Conservation (phyloP, 1,139 yeast species). For the Blastobotrys serpentis region DNA sequence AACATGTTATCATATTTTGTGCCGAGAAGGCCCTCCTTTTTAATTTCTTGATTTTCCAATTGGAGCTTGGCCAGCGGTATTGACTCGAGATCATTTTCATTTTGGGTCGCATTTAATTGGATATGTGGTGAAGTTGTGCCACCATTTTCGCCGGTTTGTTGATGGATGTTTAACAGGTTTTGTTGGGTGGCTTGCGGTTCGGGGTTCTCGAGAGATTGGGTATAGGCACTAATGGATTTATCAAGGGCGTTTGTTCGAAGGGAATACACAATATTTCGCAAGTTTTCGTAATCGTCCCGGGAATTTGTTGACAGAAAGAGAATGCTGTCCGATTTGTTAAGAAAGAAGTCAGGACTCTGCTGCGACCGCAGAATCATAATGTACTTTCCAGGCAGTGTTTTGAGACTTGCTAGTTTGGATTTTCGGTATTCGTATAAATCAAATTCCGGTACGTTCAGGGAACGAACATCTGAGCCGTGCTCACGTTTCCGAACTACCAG, state of each 20-base stretch:
- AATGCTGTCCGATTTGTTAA: conserved; percentile 27
- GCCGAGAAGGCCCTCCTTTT: conserved; percentile 18
- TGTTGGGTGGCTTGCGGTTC: conserved; percentile 6
- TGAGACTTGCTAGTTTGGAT: conserved; percentile 8
- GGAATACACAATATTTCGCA: conserved; percentile 35
- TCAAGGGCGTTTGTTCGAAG: conserved; percentile 29
- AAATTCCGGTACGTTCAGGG: conserved; percentile 24
- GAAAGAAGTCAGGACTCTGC: conserved; percentile 29
- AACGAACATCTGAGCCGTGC: conserved; percentile 16
- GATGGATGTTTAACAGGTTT: conserved; percentile 3
- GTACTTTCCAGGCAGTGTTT: conserved; percentile 27
- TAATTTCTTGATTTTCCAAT: conserved; percentile 12
- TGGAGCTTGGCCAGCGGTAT: conserved; percentile 16
- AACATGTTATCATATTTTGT: conserved; percentile 12
- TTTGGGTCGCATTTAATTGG: background rate
- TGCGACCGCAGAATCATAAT: conserved; percentile 32
- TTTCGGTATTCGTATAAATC: conserved; percentile 28
- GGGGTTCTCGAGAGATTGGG: conserved; percentile 10
- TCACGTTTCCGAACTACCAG: conserved; percentile 16
- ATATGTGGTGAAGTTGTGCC: background rate
- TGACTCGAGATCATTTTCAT: conserved; percentile 5
- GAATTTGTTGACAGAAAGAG: conserved; percentile 32
- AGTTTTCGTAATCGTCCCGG: conserved; percentile 29
- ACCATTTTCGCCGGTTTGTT: background rate
- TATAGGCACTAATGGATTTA: conserved; percentile 11